Percentiles rank a stretch among this genome's conserved stretches.
Conservation (phyloP, 805 yeast genomes). For the Zygosaccharomyces bisporus region DNA sequence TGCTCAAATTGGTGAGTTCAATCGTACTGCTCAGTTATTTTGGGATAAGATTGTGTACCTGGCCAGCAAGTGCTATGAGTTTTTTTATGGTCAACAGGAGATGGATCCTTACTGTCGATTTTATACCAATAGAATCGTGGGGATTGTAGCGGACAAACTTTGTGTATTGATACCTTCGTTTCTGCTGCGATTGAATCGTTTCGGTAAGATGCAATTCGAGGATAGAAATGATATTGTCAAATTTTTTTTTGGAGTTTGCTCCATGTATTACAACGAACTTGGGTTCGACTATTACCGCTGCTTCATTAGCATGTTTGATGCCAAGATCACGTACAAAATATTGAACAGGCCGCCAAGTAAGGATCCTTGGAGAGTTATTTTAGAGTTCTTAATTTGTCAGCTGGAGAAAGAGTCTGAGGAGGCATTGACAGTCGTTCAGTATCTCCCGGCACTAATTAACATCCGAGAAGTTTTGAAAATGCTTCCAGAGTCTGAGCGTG, state of each 20-base stretch:
- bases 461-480: constrained; percentile 9
- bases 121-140: constrained; percentile 31
- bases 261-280: constrained; percentile 33
- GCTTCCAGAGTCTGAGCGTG: constrained; percentile 8
- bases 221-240: constrained; percentile 19
- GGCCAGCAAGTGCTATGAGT: constrained; percentile 20
- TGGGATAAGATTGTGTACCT: constrained; percentile 24
- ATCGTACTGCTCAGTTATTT: constrained; percentile 18
- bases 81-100: constrained; percentile 16
- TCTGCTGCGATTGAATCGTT: constrained; percentile 25
- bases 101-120: constrained; percentile 23
- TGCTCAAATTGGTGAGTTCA: constrained; percentile 14
- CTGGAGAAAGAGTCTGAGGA: constrained; percentile 7
- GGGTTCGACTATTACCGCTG: constrained; percentile 31
- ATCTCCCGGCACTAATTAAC: constrained; percentile 10
- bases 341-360: constrained; percentile 21
- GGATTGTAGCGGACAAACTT: constrained; percentile 26
- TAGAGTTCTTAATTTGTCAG: constrained; percentile 25
- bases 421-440: constrained; percentile 6
- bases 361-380: constrained; percentile 30
- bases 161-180: constrained; percentile 28
- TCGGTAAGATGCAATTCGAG: constrained; percentile 10
- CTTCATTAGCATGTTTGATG: constrained; percentile 32
- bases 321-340: constrained; percentile 29
- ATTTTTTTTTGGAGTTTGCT: constrained; percentile 23